phyloP scores from a whole-genome alignment of 164 flowering plant species.

The Aristolochia contorta region DNA sequence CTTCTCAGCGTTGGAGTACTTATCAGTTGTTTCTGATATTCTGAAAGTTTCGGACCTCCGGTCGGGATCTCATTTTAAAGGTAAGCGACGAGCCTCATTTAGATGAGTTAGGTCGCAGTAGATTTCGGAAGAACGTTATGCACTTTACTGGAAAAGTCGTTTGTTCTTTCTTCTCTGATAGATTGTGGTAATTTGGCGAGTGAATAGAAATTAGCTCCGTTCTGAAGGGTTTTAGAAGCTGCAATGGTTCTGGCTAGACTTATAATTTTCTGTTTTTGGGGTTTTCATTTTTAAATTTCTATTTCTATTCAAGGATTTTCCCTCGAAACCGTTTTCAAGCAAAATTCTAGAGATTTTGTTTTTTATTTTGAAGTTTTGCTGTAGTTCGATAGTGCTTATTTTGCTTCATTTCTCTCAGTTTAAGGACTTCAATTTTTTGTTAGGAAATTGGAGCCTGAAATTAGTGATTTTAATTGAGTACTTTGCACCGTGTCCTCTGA shows the following conservation, averaged over 20 bases:
- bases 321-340: too few relatives aligned
- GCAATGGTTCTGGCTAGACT: too few relatives aligned
- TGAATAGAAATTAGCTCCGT: background rate
- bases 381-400: too few relatives aligned
- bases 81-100: background rate
- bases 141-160: background rate
- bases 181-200: constrained; percentile 1
- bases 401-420: too few relatives aligned
- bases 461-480: too few relatives aligned
- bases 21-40: background rate
- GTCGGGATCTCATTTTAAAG: constrained; percentile 3
- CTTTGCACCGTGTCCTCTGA: too few relatives aligned
- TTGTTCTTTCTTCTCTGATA: background rate
- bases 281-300: background rate
- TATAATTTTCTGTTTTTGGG: background rate
- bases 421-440: background rate
- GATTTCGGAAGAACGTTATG: background rate
- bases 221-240: background rate
- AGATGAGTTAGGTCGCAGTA: too few relatives aligned
- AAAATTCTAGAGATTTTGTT: too few relatives aligned
- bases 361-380: too few relatives aligned
- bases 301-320: too few relatives aligned
- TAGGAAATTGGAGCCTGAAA: background rate
- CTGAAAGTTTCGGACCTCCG: background rate
- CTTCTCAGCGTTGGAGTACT: constrained; percentile 4